phyloP scores from a whole-genome alignment of 148 eudicot genomes.

The Diospyros kaki region DNA sequence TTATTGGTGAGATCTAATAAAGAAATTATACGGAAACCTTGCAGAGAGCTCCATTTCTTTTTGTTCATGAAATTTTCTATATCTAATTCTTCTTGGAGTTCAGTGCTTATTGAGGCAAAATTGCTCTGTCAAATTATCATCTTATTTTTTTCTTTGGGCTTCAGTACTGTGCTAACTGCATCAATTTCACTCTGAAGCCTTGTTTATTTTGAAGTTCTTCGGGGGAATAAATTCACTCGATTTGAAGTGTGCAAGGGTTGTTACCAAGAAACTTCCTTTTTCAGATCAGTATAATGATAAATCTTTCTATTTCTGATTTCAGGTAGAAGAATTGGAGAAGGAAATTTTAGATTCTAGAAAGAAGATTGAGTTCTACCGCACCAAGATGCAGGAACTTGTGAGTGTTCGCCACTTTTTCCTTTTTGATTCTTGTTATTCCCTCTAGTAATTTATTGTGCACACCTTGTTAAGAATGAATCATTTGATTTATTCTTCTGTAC shows the following conservation, averaged over 20 bases:
- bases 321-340: conserved; percentile 96
- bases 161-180: not conserved
- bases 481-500: not conserved
- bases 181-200: not conserved
- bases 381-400: conserved; percentile 98
- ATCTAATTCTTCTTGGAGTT: no score
- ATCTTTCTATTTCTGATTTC: conserved; percentile 14
- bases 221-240: not conserved
- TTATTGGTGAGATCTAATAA: no score
- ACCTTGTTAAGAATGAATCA: conserved; percentile 4
- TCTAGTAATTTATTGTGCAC: not conserved
- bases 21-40: no score
- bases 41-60: no score
- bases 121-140: no score
- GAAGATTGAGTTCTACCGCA: conserved; percentile 75
- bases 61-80: no score
- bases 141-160: not conserved
- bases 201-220: no score
- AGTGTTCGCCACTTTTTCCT: conserved; percentile 24
- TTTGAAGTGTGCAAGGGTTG: not conserved
- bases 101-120: no score
- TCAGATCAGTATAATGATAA: not conserved
- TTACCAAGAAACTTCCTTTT: not conserved
- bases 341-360: conserved; percentile 83
- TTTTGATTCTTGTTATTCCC: not conserved